Evolutionary conservation across 306 rosid species (phyloP).

Genomic region (Mimosa pudica): DNA sequence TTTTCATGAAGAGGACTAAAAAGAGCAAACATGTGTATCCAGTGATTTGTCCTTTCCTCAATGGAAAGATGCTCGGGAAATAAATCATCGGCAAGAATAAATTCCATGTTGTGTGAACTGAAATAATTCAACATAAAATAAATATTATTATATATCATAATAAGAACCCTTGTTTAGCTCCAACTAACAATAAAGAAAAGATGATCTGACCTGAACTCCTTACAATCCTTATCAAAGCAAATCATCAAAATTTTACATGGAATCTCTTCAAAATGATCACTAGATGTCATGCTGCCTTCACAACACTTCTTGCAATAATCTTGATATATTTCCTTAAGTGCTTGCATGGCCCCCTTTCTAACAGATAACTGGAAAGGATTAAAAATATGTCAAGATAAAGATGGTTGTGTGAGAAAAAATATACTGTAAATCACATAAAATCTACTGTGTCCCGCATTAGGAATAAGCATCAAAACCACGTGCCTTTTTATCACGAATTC

Average conservation of each 20-base stretch:
- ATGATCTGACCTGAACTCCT: slow-evolving; percentile 78
- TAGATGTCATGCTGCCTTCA: slow-evolving; percentile 56
- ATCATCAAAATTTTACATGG: slow-evolving; percentile 89
- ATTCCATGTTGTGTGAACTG: slow-evolving; percentile 84
- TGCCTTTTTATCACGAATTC: slow-evolving; percentile 94
- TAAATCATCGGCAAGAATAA: slow-evolving; percentile 70
- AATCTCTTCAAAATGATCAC: slow-evolving; percentile 71
- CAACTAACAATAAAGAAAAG: slow-evolving; percentile 34
- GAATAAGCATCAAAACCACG: slow-evolving; percentile 28
- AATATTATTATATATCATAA: slow-evolving; percentile 16
- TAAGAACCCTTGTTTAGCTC: slow-evolving; percentile 27
- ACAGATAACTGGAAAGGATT: slow-evolving; percentile 61
- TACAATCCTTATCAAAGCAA: slow-evolving; percentile 87
- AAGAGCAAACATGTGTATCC: slow-evolving; percentile 83
- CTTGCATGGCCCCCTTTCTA: slow-evolving; percentile 74
- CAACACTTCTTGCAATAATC: slow-evolving; percentile 78
- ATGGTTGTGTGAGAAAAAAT: not conserved
- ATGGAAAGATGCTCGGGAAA: slow-evolving; percentile 64
- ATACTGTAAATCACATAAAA: slow-evolving; percentile 1
- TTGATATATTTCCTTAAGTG: slow-evolving; percentile 72
- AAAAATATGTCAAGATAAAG: not conserved
- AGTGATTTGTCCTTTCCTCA: slow-evolving; percentile 80
- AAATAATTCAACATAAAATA: slow-evolving; percentile 26
- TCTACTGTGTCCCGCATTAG: slow-evolving; percentile 23
- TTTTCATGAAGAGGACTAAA: slow-evolving; percentile 64